A percentile compares a stretch with the other conserved stretches of the same genome.
Conservation (phyloP, 2,329 filamentous ascomycete genomes). For the Colletotrichum echinochloae region DNA sequence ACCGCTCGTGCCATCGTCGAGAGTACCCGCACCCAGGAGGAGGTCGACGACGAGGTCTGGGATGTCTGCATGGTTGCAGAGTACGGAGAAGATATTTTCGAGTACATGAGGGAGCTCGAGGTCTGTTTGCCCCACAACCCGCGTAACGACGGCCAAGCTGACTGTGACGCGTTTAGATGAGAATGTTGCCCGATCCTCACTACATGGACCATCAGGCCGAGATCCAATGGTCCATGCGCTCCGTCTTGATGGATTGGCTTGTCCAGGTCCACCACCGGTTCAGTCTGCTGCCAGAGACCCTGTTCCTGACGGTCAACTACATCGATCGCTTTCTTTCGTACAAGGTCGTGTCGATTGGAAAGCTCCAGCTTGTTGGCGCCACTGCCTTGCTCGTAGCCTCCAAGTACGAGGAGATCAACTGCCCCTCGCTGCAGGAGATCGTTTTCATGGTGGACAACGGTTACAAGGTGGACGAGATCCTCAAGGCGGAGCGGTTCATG, state of each 20-base stretch:
- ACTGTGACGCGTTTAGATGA: slow-evolving; percentile 63
- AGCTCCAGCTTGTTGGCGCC: slow-evolving; percentile 94
- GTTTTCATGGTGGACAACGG: slow-evolving; percentile 98
- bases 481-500: slow-evolving; percentile 99
- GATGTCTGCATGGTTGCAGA: slow-evolving; percentile 98
- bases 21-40: slow-evolving; percentile 73
- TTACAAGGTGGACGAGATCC: slow-evolving; percentile 89
- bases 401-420: slow-evolving; percentile 99
- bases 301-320: slow-evolving; percentile 96
- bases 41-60: slow-evolving; percentile 89
- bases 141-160: slow-evolving; percentile 30
- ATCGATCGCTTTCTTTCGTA: slow-evolving; percentile 95
- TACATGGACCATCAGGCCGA: slow-evolving; percentile 99
- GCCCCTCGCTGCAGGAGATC: slow-evolving; percentile 93
- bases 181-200: slow-evolving; percentile 86
- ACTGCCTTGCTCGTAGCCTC: slow-evolving; percentile 96
- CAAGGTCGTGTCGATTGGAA: slow-evolving; percentile 95
- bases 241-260: slow-evolving; percentile 97
- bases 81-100: slow-evolving; percentile 95
- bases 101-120: slow-evolving; percentile 91
- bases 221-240: slow-evolving; percentile 98
- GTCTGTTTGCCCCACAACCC: slow-evolving; percentile 59
- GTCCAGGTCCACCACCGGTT: slow-evolving; percentile 96
- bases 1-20: slow-evolving; percentile 74
- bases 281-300: slow-evolving; percentile 88